These are phyloP conservation scores for Pseudocercospora vitis DNA, from an alignment of 2,329 filamentous ascomycete species.

Conservation along the genomic window DNA sequence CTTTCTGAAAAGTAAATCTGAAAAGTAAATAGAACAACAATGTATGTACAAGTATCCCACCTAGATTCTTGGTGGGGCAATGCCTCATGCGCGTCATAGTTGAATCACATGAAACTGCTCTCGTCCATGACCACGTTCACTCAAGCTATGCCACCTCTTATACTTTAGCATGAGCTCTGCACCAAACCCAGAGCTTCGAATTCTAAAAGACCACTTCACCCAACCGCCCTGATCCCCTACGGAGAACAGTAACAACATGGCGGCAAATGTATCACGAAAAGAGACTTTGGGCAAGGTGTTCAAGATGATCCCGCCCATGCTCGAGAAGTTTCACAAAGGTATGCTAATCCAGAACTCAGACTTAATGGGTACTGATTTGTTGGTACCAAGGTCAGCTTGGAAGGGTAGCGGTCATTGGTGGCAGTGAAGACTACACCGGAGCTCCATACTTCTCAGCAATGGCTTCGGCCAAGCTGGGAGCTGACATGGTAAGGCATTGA, in stretches of 20 bases:
- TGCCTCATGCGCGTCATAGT: conserved; percentile 8
- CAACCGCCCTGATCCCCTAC: background rate
- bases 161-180: background rate
- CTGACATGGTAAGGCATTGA: conserved; percentile 70
- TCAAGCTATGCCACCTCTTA: background rate
- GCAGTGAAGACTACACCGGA: conserved; percentile 93
- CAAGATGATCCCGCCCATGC: conserved; percentile 90
- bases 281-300: conserved; percentile 77
- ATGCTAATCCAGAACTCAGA: conserved; percentile 15
- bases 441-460: conserved; percentile 98
- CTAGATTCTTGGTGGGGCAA: background rate
- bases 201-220: background rate
- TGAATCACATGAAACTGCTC: background rate
- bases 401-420: conserved; percentile 88
- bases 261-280: conserved; percentile 62
- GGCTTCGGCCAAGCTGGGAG: conserved; percentile 87
- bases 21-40: too few relatives aligned
- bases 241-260: conserved; percentile 37
- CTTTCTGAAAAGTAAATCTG: too few relatives aligned
- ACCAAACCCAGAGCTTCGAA: background rate
- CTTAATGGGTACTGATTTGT: conserved; percentile 9
- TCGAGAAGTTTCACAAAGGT: conserved; percentile 97
- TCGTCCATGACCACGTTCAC: background rate
- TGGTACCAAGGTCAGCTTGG: conserved; percentile 74
- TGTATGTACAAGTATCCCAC: background rate